These are phyloP conservation scores for Fragaria iinumae DNA, from an alignment of 306 rosid genomes.

Conservation along the genomic window DNA sequence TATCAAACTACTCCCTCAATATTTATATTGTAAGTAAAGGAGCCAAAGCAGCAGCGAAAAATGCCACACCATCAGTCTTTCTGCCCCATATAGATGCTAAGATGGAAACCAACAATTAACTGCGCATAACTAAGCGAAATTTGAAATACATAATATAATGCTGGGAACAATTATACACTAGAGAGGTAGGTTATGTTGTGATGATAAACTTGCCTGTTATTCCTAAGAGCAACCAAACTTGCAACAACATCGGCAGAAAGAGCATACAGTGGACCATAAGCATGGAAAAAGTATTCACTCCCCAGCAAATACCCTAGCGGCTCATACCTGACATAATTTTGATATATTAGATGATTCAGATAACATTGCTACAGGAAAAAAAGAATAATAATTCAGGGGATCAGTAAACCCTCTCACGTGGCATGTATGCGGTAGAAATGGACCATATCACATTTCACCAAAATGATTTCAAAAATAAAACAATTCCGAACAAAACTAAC, in stretches of 20 bases:
- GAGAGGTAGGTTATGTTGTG: not conserved
- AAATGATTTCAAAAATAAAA: not conserved
- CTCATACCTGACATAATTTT: constrained; percentile 69
- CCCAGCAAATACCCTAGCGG: constrained; percentile 82
- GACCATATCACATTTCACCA: not conserved
- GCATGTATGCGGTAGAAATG: not conserved
- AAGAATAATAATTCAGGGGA: not conserved
- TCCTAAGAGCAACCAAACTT: constrained; percentile 83
- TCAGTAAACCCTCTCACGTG: not conserved
- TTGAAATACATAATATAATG: not conserved
- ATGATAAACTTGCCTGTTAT: constrained; percentile 62
- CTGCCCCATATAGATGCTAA: not conserved
- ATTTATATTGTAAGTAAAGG: not conserved
- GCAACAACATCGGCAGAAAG: constrained; percentile 95
- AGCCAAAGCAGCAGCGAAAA: not conserved
- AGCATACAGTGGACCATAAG: constrained; percentile 93
- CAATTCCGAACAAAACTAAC: constrained; percentile 38
- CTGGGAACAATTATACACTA: not conserved
- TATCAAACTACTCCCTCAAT: not conserved
- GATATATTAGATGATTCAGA: not conserved
- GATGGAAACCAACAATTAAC: not conserved
- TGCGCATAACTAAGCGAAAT: not conserved
- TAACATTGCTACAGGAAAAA: not conserved
- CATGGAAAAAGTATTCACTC: constrained; percentile 93
- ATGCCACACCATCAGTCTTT: not conserved